Evolutionary conservation across 441 rosid species (phyloP).

Genomic region (Pelargonium fulgidum): DNA sequence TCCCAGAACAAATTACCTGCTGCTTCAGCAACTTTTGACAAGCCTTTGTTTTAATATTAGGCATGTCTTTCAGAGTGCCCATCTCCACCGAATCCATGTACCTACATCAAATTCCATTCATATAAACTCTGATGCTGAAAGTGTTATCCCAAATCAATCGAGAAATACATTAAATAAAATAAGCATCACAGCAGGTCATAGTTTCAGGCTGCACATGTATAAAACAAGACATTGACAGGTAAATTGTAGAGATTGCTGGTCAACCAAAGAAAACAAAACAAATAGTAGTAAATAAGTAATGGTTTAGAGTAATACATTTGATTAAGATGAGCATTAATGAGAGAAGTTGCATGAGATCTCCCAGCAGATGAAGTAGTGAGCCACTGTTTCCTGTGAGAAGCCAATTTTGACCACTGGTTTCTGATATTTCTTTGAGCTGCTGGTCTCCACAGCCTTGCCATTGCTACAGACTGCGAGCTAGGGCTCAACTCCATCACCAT

Average conservation of each 20-base stretch:
- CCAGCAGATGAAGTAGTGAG: constrained; percentile 44
- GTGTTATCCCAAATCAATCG: background rate
- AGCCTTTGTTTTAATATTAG: constrained; percentile 56
- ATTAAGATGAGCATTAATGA: constrained; percentile 59
- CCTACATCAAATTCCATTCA: constrained; percentile 30
- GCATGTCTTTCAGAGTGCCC: constrained; percentile 61
- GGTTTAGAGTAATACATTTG: constrained; percentile 34
- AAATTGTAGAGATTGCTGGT: background rate
- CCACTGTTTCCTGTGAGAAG: constrained; percentile 51
- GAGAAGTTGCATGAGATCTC: constrained; percentile 60
- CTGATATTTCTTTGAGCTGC: constrained; percentile 77
- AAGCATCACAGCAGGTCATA: background rate
- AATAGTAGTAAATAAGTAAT: background rate
- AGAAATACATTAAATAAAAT: background rate
- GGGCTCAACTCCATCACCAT: too few relatives aligned
- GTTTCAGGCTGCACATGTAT: background rate
- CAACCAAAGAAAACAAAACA: background rate
- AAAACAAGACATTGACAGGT: background rate
- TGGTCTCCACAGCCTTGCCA: constrained; percentile 70
- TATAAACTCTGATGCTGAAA: background rate
- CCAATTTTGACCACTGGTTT: constrained; percentile 79
- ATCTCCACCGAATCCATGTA: constrained; percentile 69
- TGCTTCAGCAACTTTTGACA: constrained; percentile 53
- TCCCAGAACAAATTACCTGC: constrained; percentile 37
- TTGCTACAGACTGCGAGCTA: constrained; percentile 14